Evolutionary conservation across 495 filamentous ascomycete genomes (phyloP), one percentile per base, ranked within the genome.

Genomic region (Penicillium silybi): DNA sequence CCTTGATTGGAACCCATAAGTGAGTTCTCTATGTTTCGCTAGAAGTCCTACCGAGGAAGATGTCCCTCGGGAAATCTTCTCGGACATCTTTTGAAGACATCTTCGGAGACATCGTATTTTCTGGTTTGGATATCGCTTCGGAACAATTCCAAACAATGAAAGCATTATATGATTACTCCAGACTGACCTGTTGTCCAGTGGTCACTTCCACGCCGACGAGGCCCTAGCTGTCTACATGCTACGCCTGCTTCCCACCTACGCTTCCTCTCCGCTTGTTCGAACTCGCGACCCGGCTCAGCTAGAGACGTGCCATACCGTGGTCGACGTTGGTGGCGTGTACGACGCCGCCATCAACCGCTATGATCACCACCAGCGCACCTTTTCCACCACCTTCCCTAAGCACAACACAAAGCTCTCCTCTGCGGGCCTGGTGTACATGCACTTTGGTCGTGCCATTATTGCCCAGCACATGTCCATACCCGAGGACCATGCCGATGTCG

Each of bases 181-280:
- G 1, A 34, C 48, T 51, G 44, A 51, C 18, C 19, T 27, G 13
- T 51, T 15, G 15, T 15, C 18, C 6, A 51, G 48, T 73, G 93
- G 93, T 48, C 90, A 96, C 72, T 98, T 98, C 80, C 93, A 98
- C 75, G 95, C 93, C 69, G 93, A 98, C 67, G 93, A 98, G 75
- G 93, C 93, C 52, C 84, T 98, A n/a, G 93, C 93, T 46, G 91
- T 97, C 52, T 89, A 93, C 76, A 88, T 98, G 75, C 88, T 98
- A 58, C 90, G 90, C 44, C 82, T 88, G 19, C 82, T 97, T 37
- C 95, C 93, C 23, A 74, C 82, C 19, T 98, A 97, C 78, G 62
- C 78, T 38, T 66, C 76, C 55, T 86, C 88, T 10, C 65, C 77
- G n/a, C 86, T 98, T 3, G 69, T 95, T 26, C 89, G 93, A 46